phyloP scores from a whole-genome alignment of 179 eudicot species.

The Vitellaria paradoxa region DNA sequence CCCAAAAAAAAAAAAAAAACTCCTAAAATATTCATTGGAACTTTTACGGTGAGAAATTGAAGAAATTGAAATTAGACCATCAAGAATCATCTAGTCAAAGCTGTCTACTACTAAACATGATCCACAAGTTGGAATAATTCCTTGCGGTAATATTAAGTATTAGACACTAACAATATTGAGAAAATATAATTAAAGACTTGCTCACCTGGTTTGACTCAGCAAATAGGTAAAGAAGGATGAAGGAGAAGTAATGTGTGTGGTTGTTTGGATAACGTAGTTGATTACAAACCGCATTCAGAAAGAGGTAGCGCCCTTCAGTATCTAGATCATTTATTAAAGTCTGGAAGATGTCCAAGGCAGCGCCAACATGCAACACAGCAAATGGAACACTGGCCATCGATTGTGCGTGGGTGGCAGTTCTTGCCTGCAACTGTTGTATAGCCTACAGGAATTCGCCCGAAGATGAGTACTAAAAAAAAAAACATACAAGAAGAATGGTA shows the following conservation, averaged over 20 bases:
- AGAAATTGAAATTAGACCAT: neutral
- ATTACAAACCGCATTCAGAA: conserved; percentile 86
- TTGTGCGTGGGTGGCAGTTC: conserved; percentile 54
- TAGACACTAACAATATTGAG: neutral
- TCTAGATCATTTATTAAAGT: conserved; percentile 74
- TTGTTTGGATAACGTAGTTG: conserved; percentile 96
- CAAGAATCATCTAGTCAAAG: neutral
- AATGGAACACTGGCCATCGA: conserved; percentile 39
- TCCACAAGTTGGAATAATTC: neutral
- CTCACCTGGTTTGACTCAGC: conserved; percentile 80
- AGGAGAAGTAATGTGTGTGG: conserved; percentile 96
- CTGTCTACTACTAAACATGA: neutral
- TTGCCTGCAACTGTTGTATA: conserved; percentile 79
- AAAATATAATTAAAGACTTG: neutral
- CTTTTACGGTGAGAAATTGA: too few relatives aligned
- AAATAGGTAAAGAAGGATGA: conserved; percentile 76
- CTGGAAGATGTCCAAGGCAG: conserved; percentile 83
- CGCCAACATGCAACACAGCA: conserved; percentile 47
- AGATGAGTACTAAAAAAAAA: neutral
- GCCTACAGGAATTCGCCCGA: conserved; percentile 48
- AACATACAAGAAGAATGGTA: neutral
- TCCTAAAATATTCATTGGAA: too few relatives aligned
- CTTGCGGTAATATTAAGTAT: neutral
- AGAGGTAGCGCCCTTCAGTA: conserved; percentile 92
- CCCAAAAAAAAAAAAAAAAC: too few relatives aligned